phyloP scores from a whole-genome alignment of 495 filamentous ascomycete species.

The Lentithecium fluviatile region DNA sequence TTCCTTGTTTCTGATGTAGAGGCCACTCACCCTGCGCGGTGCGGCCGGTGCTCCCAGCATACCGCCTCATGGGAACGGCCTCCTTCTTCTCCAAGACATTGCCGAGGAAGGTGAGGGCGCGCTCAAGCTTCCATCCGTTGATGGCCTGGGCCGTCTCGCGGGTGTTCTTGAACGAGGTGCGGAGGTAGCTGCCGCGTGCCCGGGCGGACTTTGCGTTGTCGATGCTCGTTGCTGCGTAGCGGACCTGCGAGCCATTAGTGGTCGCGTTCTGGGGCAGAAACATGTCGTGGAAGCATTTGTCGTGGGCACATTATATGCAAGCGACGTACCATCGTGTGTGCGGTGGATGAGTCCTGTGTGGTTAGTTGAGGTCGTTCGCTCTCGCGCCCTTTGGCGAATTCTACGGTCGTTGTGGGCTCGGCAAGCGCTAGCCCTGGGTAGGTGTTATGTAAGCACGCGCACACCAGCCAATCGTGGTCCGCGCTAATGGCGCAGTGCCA shows the following conservation, averaged over 20 bases:
- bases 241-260: slow-evolving; percentile 58
- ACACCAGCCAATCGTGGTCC: not conserved
- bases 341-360: slow-evolving; percentile 32
- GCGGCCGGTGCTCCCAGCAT: slow-evolving; percentile 89
- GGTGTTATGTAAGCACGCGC: not conserved
- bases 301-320: not conserved
- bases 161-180: slow-evolving; percentile 99
- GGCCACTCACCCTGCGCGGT: slow-evolving; percentile 85
- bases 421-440: slow-evolving; percentile 15
- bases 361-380: slow-evolving; percentile 19
- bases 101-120: slow-evolving; percentile 90
- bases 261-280: not conserved
- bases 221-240: slow-evolving; percentile 93
- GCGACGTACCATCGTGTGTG: slow-evolving; percentile 32
- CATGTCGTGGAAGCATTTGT: too few relatives aligned
- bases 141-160: slow-evolving; percentile 98
- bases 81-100: slow-evolving; percentile 94
- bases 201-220: slow-evolving; percentile 89
- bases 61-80: slow-evolving; percentile 95
- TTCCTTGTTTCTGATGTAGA: slow-evolving; percentile 2
- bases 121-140: slow-evolving; percentile 97
- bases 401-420: slow-evolving; percentile 21
- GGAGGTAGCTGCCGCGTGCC: slow-evolving; percentile 95
- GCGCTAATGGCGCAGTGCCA: too few relatives aligned
- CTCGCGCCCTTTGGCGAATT: not conserved